Evolutionary conservation across 1,284 basidiomycete genomes (phyloP).

Genomic region (Malassezia arunalokei): DNA sequence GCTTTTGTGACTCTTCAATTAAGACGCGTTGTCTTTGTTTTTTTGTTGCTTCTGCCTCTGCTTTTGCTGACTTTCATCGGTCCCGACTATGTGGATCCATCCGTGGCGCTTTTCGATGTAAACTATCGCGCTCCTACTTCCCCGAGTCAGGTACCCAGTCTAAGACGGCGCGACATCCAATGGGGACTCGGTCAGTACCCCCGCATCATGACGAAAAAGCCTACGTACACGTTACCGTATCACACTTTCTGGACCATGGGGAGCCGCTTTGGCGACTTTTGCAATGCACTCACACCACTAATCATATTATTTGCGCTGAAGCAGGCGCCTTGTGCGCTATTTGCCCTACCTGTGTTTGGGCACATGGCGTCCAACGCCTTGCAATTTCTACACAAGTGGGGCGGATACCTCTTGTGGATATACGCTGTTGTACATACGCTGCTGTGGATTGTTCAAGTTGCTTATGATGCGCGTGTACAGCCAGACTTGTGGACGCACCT

Average conservation of each 20-base stretch:
- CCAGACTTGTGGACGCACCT: conserved; percentile 55
- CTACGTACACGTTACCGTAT: conserved; percentile 55
- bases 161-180: conserved; percentile 15
- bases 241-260: conserved; percentile 70
- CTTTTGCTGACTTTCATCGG: conserved; percentile 51
- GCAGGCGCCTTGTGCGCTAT: conserved; percentile 65
- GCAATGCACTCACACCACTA: conserved; percentile 66
- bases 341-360: conserved; percentile 59
- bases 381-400: conserved; percentile 59
- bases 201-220: conserved; percentile 25
- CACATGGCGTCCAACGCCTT: conserved; percentile 68
- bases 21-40: conserved; percentile 22
- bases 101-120: conserved; percentile 42
- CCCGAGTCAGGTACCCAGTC: conserved; percentile 3
- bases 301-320: conserved; percentile 67
- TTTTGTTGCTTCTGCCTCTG: conserved; percentile 30
- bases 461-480: conserved; percentile 50
- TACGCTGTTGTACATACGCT: conserved; percentile 59
- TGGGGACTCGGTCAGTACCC: conserved; percentile 35
- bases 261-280: conserved; percentile 61
- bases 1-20: conserved; percentile 30
- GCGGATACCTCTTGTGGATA: conserved; percentile 62
- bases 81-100: conserved; percentile 62
- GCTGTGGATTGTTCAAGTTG: conserved; percentile 65
- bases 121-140: conserved; percentile 21